Conservation (phyloP, 2,329 filamentous ascomycete species). For the Tolypocladium amazonense region DNA sequence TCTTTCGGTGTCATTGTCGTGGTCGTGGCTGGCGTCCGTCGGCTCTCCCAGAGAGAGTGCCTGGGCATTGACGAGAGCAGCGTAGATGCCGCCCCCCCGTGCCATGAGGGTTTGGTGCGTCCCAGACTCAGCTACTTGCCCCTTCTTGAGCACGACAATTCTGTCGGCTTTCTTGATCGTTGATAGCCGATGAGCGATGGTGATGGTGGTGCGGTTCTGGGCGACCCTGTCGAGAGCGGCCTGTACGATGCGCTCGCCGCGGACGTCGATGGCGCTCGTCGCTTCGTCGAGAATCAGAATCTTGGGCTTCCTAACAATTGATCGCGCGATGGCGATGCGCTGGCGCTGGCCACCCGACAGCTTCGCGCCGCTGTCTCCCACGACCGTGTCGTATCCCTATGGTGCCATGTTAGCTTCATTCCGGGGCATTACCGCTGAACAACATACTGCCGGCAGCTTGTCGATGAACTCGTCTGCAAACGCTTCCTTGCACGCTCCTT, state of each 20-base stretch:
- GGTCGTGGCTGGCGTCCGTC: constrained; percentile 21
- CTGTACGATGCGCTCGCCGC: constrained; percentile 51
- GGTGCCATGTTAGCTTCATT: not conserved
- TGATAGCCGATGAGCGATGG: constrained; percentile 64
- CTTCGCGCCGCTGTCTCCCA: constrained; percentile 69
- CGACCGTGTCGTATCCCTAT: constrained; percentile 59
- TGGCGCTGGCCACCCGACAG: constrained; percentile 82
- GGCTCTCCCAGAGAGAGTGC: constrained; percentile 43
- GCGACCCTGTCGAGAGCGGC: constrained; percentile 52
- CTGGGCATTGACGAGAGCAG: constrained; percentile 55
- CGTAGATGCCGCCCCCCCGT: constrained; percentile 52
- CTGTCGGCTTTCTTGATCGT: constrained; percentile 70
- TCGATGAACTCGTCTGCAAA: constrained; percentile 62
- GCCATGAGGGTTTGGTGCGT: constrained; percentile 62
- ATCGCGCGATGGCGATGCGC: constrained; percentile 65
- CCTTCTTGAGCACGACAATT: constrained; percentile 66
- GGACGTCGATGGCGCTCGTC: constrained; percentile 53
- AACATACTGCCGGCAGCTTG: constrained; percentile 42
- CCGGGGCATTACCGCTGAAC: not conserved
- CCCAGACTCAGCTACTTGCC: constrained; percentile 61
- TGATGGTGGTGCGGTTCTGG: constrained; percentile 55
- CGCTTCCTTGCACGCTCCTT: constrained; percentile 53
- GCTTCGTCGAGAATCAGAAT: constrained; percentile 72
- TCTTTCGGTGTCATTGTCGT: constrained; percentile 25
- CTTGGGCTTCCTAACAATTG: constrained; percentile 59